These are phyloP conservation scores for Zizania palustris DNA, from an alignment of 202 grass and related monocot species.

Conservation along the genomic window DNA sequence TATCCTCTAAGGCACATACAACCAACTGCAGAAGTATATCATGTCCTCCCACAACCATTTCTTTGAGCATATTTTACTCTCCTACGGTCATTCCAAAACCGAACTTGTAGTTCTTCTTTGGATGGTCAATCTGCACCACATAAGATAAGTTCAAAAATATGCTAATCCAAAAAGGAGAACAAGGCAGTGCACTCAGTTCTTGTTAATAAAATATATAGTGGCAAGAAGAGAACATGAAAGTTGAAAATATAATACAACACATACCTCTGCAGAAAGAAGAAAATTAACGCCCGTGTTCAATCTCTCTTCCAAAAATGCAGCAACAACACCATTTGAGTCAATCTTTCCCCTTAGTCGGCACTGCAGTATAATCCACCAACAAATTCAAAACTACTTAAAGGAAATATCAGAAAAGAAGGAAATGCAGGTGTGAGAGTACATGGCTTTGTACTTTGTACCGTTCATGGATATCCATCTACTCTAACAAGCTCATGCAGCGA, in stretches of 20 bases:
- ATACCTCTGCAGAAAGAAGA: slow-evolving; percentile 92
- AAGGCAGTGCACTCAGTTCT: slow-evolving; percentile 12
- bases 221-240: not conserved
- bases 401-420: slow-evolving; percentile 3
- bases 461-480: slow-evolving; percentile 2
- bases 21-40: slow-evolving; percentile 32
- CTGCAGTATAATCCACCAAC: slow-evolving; percentile 54
- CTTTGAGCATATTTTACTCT: slow-evolving; percentile 61
- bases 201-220: not conserved
- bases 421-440: not conserved
- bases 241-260: not conserved
- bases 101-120: slow-evolving; percentile 99
- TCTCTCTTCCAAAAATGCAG: slow-evolving; percentile 86
- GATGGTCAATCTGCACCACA: slow-evolving; percentile 83
- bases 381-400: not conserved
- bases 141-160: slow-evolving; percentile 32
- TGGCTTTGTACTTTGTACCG: not conserved
- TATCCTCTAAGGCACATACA: slow-evolving; percentile 32
- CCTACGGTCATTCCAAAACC: slow-evolving; percentile 95
- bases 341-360: slow-evolving; percentile 94
- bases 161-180: slow-evolving; percentile 1
- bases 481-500: slow-evolving; percentile 14
- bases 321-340: slow-evolving; percentile 87
- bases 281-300: slow-evolving; percentile 99
- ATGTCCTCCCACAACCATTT: slow-evolving; percentile 20